Percentiles rank a stretch among this genome's conserved stretches.
Conservation (phyloP, 306 rosid genomes). For the Cucurbita moschata region DNA sequence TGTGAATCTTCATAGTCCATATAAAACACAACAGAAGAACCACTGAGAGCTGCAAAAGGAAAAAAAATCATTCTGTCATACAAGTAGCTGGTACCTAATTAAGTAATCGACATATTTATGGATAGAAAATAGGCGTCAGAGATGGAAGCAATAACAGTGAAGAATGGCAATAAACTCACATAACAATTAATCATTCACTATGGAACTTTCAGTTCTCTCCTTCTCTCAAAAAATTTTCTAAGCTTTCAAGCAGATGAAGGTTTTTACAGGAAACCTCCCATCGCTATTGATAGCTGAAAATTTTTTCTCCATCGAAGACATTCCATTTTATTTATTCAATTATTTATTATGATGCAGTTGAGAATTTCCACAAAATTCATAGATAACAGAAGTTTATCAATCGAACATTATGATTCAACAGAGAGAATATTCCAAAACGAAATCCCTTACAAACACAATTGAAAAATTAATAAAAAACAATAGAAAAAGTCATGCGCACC, state of each 20-base stretch:
- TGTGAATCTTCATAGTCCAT: conserved; percentile 34
- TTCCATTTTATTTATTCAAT: neutral
- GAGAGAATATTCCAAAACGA: neutral
- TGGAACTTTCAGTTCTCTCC: neutral
- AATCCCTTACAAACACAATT: neutral
- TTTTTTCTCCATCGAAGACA: neutral
- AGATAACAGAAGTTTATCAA: neutral
- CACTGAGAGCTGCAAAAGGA: conserved; percentile 52
- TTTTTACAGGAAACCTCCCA: neutral
- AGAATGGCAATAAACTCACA: neutral
- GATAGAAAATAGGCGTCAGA: neutral
- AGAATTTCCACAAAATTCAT: neutral
- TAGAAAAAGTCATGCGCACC: neutral
- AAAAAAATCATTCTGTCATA: neutral
- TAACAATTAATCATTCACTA: neutral
- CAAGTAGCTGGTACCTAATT: neutral
- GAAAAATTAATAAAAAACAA: neutral
- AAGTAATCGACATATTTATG: neutral
- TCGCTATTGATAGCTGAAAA: neutral
- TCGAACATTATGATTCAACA: neutral
- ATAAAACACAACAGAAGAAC: conserved; percentile 67
- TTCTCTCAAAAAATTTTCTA: neutral
- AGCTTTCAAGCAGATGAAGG: neutral
- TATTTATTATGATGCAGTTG: neutral
- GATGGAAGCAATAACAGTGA: neutral